Evolutionary conservation across 345 rosid genomes (phyloP).

Genomic region (Reutealis trisperma): DNA sequence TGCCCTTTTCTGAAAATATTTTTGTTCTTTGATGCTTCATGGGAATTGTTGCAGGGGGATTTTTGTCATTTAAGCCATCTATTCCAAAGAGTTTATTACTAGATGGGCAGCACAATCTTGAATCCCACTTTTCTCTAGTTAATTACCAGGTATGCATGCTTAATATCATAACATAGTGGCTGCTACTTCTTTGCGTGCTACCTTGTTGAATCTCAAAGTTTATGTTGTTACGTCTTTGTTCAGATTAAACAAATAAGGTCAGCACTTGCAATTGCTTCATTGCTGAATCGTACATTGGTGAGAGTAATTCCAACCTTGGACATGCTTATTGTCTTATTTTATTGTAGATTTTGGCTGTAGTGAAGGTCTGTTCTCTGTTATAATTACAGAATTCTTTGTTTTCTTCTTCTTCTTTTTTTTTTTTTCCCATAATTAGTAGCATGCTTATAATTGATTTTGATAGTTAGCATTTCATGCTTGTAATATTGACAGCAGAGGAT

Average conservation of each 20-base stretch:
- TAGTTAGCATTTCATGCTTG: not conserved
- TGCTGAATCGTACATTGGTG: constrained; percentile 90
- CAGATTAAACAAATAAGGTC: constrained; percentile 94
- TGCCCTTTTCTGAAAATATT: not conserved
- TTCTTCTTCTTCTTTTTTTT: no score
- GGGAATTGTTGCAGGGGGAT: constrained; percentile 70
- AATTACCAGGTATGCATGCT: constrained; percentile 75
- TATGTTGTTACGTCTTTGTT: constrained; percentile 26
- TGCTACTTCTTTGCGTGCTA: constrained; percentile 13
- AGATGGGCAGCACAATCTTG: constrained; percentile 78
- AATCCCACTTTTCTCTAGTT: constrained; percentile 73
- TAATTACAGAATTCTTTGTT: not conserved
- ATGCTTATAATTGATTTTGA: not conserved
- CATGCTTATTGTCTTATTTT: not conserved
- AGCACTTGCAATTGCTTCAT: constrained; percentile 83
- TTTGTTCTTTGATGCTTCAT: constrained; percentile 20
- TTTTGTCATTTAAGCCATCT: constrained; percentile 82
- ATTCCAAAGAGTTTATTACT: constrained; percentile 80
- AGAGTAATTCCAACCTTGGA: constrained; percentile 29
- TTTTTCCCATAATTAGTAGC: not conserved
- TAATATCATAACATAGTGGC: constrained; percentile 22
- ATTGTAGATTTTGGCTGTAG: not conserved
- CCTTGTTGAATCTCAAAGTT: constrained; percentile 22
- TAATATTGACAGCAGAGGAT: not conserved
- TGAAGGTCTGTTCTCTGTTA: not conserved